Evolutionary conservation across 1,284 basidiomycete genomes (phyloP).

Genomic region (Ganoderma boninense): DNA sequence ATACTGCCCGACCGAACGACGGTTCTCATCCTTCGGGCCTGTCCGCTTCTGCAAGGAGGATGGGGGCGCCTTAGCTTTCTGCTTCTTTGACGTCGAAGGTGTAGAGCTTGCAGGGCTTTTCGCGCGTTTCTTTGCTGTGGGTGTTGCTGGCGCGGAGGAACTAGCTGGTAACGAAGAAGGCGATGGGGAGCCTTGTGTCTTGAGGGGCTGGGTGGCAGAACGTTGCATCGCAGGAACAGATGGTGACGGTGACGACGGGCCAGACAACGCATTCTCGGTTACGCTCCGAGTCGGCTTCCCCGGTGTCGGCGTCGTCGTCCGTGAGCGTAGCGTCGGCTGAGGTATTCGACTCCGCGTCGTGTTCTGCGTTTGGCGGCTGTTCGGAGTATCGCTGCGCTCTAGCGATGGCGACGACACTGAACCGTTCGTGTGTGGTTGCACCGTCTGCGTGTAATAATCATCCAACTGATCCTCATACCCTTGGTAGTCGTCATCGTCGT

Average conservation of each 20-base stretch:
- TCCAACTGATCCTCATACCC: conserved; percentile 38
- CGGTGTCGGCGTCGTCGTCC: conserved; percentile 29
- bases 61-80: conserved; percentile 45
- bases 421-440: conserved; percentile 36
- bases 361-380: conserved; percentile 27
- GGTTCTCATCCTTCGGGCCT: conserved; percentile 38
- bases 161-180: background rate
- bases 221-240: conserved; percentile 22
- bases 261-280: conserved; percentile 27
- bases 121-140: conserved; percentile 49
- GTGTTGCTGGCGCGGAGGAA: conserved; percentile 26
- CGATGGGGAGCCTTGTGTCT: conserved; percentile 20
- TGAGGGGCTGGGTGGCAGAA: conserved; percentile 32
- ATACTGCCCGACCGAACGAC: conserved; percentile 67
- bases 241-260: conserved; percentile 23
- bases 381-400: conserved; percentile 32
- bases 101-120: conserved; percentile 52
- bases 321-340: conserved; percentile 27
- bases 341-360: conserved; percentile 35
- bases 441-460: conserved; percentile 37
- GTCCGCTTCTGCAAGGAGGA: conserved; percentile 36
- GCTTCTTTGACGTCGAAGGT: conserved; percentile 48
- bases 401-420: conserved; percentile 36
- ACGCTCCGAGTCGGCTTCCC: conserved; percentile 26
- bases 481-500: conserved; percentile 40